A percentile compares a stretch with the other conserved stretches of the same genome.
phyloP scores from a whole-genome alignment of 495 filamentous ascomycete species.

The Letharia columbiana region DNA sequence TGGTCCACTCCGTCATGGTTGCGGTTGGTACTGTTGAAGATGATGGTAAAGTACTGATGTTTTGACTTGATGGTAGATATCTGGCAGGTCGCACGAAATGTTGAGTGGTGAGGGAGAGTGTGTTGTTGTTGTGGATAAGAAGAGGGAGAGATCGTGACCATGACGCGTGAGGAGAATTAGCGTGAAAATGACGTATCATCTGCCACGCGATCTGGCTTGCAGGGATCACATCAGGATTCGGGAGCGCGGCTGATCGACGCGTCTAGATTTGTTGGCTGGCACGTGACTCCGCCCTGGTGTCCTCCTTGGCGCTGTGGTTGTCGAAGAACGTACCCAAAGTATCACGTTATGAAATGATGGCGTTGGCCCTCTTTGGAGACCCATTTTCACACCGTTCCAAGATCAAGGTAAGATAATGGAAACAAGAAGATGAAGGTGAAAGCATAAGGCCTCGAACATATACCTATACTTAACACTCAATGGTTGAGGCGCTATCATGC shows the following conservation, averaged over 20 bases:
- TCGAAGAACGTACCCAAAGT: too few relatives aligned
- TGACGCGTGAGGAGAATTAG: not conserved
- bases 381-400: too few relatives aligned
- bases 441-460: too few relatives aligned
- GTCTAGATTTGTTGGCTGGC: too few relatives aligned
- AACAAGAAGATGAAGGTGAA: too few relatives aligned
- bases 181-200: not conserved
- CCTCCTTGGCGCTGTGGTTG: too few relatives aligned
- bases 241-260: not conserved
- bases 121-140: not conserved
- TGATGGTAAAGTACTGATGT: not conserved
- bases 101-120: not conserved
- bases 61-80: not conserved
- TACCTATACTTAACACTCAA: too few relatives aligned
- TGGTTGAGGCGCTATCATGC: too few relatives aligned
- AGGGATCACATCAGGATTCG: not conserved
- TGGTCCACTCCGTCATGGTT: conserved; percentile 40
- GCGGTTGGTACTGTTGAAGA: not conserved
- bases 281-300: too few relatives aligned
- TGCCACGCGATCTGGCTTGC: conserved; percentile 1
- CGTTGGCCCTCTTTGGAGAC: too few relatives aligned
- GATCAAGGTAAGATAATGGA: too few relatives aligned
- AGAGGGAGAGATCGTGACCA: not conserved
- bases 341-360: too few relatives aligned
- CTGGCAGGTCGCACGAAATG: not conserved